Conservation (phyloP, 2,329 filamentous ascomycete species). For the Cercospora janseana region DNA sequence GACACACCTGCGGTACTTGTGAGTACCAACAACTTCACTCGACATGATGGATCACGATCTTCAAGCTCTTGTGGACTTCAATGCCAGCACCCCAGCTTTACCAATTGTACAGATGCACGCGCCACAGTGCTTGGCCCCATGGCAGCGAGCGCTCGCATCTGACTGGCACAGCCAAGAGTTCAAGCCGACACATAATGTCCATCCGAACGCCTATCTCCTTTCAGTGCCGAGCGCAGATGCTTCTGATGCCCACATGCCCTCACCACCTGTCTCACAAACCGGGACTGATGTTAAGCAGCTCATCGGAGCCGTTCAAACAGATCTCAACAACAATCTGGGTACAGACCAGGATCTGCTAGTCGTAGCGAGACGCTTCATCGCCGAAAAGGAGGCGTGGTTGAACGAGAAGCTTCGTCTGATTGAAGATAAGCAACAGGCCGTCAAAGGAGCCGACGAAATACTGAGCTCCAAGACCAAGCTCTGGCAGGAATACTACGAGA, state of each 20-base stretch:
- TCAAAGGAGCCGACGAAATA: background rate
- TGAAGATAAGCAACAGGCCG: constrained; percentile 10
- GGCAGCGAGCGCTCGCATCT: background rate
- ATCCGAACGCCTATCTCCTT: background rate
- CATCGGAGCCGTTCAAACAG: background rate
- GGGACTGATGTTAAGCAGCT: background rate
- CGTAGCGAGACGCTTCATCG: background rate
- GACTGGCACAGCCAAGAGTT: background rate
- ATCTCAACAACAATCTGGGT: background rate
- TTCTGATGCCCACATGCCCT: background rate
- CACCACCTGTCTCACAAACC: constrained; percentile 3
- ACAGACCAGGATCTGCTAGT: background rate
- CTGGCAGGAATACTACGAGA: constrained; percentile 10
- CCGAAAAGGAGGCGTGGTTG: background rate
- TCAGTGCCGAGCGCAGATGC: background rate
- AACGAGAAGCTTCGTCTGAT: background rate
- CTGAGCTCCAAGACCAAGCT: constrained; percentile 1
- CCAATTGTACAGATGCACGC: too few relatives aligned
- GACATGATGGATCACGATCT: background rate
- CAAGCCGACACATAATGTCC: background rate
- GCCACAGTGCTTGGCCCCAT: background rate
- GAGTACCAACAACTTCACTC: background rate
- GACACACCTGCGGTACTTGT: background rate
- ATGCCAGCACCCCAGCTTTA: background rate
- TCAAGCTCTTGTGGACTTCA: background rate